Base-by-base conservation (phyloP, 1,139 yeast genomes). In the Pichia sp. region DNA sequence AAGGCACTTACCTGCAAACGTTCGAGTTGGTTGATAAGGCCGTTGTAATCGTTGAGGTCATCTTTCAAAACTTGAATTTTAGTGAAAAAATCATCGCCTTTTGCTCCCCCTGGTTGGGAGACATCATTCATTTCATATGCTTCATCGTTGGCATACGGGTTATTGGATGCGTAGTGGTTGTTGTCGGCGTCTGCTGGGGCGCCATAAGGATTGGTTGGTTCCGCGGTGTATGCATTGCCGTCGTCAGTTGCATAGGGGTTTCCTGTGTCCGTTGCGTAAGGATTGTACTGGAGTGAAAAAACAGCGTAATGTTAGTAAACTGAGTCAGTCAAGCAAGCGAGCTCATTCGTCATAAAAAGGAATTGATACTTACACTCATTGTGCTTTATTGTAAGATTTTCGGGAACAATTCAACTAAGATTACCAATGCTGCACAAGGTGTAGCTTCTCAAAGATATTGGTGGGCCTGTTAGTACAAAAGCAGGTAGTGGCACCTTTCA, bases 41-140 rank as follows among this genome's bases (percentile, higher is more conserved):
- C 85, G 64, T 87, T 85, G 73, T 90, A 93, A 69, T 85, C 88
- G 64, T 85, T 90, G 64, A 93, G 80, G 66, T 84, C 85, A 63
- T 82, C 81, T 74, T 90, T 89, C 70, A 93, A 83, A 40, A 81
- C 85, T 68, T 88, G 93, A 61, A 93, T 83, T 67, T 87, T 89
- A 64, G 83, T 80, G 85, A 92, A 90, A 71, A 87, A 92, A 34
- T 59, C 61, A 30, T 58, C 62, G 47, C 42, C 42, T 8, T 23
- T 34, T 11, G 29, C 23, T n/a, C 23, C 19, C 8, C 41, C 40
- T 29, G 16, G 16, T 40, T 41, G 45, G n/a, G 19, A 16, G 32
- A 15, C 30, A 26, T 42, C 8, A 26, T 49, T 15, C 62, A 64
- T 46, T 61, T 64, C 69, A 51, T 66, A 63, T 6, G 46, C 34